Evolutionary conservation across 495 filamentous ascomycete genomes (phyloP).

Genomic region (Aspergillus baeticus): DNA sequence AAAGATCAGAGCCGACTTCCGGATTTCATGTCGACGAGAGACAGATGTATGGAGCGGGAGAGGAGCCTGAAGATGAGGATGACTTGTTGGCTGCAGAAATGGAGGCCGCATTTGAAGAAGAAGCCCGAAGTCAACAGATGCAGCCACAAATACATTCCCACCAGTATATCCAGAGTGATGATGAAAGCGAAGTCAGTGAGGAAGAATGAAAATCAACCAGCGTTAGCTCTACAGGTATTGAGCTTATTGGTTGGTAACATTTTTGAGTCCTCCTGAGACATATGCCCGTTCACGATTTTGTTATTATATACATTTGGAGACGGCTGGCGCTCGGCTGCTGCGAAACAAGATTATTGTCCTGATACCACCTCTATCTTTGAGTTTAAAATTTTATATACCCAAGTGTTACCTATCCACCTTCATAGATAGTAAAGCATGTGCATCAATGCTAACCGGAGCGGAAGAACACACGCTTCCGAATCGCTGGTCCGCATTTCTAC

Average conservation of each 20-base stretch:
- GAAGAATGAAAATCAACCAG: constrained; percentile 37
- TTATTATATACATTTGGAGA: constrained; percentile 8
- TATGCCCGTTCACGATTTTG: constrained; percentile 6
- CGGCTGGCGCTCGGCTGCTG: constrained; percentile 3
- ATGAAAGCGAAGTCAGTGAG: constrained; percentile 52
- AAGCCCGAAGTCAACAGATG: constrained; percentile 35
- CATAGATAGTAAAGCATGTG: too few species aligned
- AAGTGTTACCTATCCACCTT: too few species aligned
- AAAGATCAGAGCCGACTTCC: not conserved
- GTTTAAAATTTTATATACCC: too few species aligned
- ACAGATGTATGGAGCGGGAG: constrained; percentile 28
- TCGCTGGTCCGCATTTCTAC: not conserved
- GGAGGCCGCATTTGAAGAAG: constrained; percentile 49
- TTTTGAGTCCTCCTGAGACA: not conserved
- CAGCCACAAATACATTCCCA: constrained; percentile 25
- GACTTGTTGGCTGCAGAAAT: constrained; percentile 46
- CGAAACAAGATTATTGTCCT: too few species aligned
- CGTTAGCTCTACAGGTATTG: not conserved
- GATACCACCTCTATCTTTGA: constrained; percentile 7
- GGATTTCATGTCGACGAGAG: constrained; percentile 8
- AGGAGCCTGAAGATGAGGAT: constrained; percentile 39
- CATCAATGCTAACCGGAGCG: not conserved
- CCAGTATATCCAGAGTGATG: constrained; percentile 42
- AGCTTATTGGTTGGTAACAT: constrained; percentile 7
- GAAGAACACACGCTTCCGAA: not conserved